phyloP scores from a whole-genome alignment of 768 basidiomycete genomes.

The Russula foetens region DNA sequence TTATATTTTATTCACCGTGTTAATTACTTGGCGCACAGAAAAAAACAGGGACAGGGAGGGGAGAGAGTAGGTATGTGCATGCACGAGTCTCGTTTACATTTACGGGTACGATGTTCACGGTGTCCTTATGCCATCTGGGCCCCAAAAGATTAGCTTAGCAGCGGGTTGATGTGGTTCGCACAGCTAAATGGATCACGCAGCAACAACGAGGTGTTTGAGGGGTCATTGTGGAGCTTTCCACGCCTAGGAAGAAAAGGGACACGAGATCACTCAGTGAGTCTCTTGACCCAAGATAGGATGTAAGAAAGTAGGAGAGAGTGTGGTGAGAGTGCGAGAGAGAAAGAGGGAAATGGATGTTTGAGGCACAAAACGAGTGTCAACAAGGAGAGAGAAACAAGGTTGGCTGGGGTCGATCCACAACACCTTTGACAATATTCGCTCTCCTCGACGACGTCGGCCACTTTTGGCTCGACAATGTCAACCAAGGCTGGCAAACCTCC shows the following conservation, averaged over 20 bases:
- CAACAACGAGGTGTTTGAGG: background rate
- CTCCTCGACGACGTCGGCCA: constrained; percentile 19
- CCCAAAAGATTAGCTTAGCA: too few species aligned
- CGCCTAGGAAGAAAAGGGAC: background rate
- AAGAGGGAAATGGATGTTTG: too few species aligned
- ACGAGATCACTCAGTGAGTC: background rate
- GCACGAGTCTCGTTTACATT: too few species aligned
- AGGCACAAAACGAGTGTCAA: constrained; percentile 16
- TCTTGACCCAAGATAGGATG: background rate
- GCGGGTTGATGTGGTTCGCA: background rate
- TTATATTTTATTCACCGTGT: background rate
- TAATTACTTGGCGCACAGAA: background rate
- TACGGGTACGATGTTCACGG: too few species aligned
- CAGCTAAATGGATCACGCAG: constrained; percentile 3
- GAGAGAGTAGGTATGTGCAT: too few species aligned
- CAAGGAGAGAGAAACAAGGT: constrained; percentile 1
- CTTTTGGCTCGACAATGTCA: constrained; percentile 43
- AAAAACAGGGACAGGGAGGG: background rate
- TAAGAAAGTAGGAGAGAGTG: too few species aligned
- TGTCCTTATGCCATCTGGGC: too few species aligned
- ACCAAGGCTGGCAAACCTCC: constrained; percentile 74
- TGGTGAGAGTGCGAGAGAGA: background rate
- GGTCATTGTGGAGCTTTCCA: background rate
- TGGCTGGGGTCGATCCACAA: constrained; percentile 5
- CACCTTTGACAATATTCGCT: constrained; percentile 1